Conservation (phyloP, 345 rosid genomes). For the Tarenaya hassleriana region DNA sequence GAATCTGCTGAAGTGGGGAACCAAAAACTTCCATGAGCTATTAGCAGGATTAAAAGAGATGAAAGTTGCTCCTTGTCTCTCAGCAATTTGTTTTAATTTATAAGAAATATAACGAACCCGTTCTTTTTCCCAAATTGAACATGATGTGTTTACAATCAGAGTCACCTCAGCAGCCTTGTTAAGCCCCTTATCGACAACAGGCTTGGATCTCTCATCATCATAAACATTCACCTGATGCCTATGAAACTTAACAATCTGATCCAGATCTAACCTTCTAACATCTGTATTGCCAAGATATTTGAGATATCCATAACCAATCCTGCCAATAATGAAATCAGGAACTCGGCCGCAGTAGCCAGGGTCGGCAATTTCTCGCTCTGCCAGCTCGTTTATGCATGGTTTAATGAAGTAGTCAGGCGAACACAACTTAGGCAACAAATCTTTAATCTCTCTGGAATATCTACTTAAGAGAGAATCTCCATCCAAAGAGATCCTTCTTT, state of each 20-base stretch:
- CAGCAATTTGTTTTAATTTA: conserved; percentile 42
- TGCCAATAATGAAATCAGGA: conserved; percentile 66
- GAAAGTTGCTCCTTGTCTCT: conserved; percentile 74
- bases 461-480: conserved; percentile 13
- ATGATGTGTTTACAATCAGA: conserved; percentile 36
- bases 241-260: conserved; percentile 58
- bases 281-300: conserved; percentile 75
- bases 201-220: conserved; percentile 70
- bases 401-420: conserved; percentile 55
- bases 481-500: conserved; percentile 37
- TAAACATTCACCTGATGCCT: conserved; percentile 73
- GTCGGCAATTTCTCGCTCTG: conserved; percentile 37
- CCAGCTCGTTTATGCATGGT: conserved; percentile 60
- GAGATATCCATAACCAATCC: conserved; percentile 66
- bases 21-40: conserved; percentile 77
- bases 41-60: conserved; percentile 50
- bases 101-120: conserved; percentile 29
- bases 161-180: conserved; percentile 91
- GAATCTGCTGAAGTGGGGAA: conserved; percentile 86
- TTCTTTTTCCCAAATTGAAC: conserved; percentile 24
- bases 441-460: conserved; percentile 28
- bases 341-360: conserved; percentile 72
- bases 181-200: conserved; percentile 68
- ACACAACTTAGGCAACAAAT: conserved; percentile 45
- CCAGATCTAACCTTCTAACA: conserved; percentile 61